Evolutionary conservation across 805 yeast genomes (phyloP), one percentile per base, ranked within the genome.

Genomic region (Spencermartinsiella europaea): DNA sequence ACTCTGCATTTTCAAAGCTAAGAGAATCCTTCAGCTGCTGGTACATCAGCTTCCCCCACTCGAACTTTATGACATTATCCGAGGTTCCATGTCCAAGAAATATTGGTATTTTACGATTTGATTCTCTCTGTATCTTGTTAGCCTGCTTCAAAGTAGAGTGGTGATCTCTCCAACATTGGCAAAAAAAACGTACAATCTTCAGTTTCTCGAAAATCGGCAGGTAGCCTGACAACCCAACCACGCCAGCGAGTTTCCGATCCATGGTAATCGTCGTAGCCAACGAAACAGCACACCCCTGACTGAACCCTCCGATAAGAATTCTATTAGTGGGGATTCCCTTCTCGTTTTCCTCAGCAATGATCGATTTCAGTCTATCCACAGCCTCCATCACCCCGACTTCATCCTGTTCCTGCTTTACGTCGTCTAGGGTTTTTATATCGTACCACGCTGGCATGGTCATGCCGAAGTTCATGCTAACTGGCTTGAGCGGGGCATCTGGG

Each of bases 231-330:
- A 91, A 67, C 0, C 81, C 77, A 19, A 88, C 64, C 25, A 85
- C 72, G 1, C 96, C 98, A 5, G 85, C 98, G 17, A 90, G 69
- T 58, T 83, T 84, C 46, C 68, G 61, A 21, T 59, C 53, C 5
- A 51, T 39, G 2, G 59, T 54, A 16, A 57, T 33, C 1, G 63
- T 52, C 5, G 63, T 50, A 21, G 59, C 61, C 49, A 85, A 68
- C 1, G 93, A 68, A 8, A 91, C 50, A 1, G 95, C 89, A 41
- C 88, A 95, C 46, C 99, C 99, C 67, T 93, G 99, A 3, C 95
- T 83, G 62, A 93, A 93, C 0, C 99, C 99, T 31, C 98, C 98
- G 47, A 93, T 70, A n/a, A 93, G 70, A 40, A 93, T 84, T 44
- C 84, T 77, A 31, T 60, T 56, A 10, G 69, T 47, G 5, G 68